Conservation (phyloP, 352 stramenopile genomes). For the Phytopythium litorale region DNA sequence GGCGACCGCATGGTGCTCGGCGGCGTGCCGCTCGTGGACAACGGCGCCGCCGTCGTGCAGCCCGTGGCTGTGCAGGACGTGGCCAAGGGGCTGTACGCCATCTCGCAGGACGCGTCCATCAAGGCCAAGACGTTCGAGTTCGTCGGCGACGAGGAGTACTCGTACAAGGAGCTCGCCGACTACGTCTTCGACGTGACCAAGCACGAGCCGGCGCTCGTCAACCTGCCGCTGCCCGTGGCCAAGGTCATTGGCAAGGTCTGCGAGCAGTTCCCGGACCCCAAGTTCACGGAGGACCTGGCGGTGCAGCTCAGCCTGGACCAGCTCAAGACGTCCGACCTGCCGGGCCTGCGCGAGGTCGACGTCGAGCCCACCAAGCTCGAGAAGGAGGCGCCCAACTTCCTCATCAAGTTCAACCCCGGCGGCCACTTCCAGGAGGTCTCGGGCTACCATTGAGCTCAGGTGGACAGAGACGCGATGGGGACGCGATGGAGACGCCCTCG, state of each 20-base stretch:
- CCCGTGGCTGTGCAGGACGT: constrained; percentile 89
- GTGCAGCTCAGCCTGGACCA: constrained; percentile 76
- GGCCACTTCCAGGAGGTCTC: constrained; percentile 94
- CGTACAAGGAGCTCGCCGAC: constrained; percentile 95
- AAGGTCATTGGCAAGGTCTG: constrained; percentile 76
- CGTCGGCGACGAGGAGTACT: constrained; percentile 95
- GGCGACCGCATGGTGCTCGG: constrained; percentile 68
- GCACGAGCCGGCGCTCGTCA: constrained; percentile 67
- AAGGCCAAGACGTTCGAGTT: constrained; percentile 95
- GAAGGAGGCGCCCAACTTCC: constrained; percentile 94
- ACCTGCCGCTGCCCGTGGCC: constrained; percentile 74
- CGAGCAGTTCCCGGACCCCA: constrained; percentile 81
- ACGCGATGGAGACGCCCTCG: not conserved
- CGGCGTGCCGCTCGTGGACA: constrained; percentile 91
- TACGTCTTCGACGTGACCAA: constrained; percentile 94
- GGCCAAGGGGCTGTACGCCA: constrained; percentile 74
- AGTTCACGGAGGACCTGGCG: constrained; percentile 78
- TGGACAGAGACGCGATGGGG: not conserved
- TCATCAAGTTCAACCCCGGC: constrained; percentile 93
- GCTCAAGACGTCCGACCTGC: constrained; percentile 77
- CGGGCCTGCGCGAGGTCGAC: constrained; percentile 75
- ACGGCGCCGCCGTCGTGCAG: constrained; percentile 91
- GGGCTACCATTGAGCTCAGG: constrained; percentile 68
- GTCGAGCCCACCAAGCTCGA: constrained; percentile 92
- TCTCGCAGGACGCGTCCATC: constrained; percentile 79